These are phyloP conservation scores for Penicillium sp. DNA, from an alignment of 2,329 filamentous ascomycete species.

Conservation along the genomic window DNA sequence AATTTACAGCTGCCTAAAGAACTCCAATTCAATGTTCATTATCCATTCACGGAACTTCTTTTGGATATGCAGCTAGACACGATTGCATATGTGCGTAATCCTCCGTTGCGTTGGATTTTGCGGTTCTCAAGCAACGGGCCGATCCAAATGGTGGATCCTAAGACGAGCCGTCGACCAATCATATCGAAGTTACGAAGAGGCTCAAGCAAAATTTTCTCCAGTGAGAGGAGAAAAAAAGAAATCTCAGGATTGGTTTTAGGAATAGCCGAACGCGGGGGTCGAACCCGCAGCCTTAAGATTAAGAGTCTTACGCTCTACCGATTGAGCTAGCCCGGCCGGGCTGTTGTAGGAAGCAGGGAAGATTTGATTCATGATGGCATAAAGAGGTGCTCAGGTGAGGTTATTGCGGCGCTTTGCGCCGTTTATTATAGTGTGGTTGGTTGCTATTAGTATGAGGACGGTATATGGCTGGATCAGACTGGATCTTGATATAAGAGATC, in stretches of 20 bases:
- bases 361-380: constrained; percentile 10
- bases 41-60: too few relatives aligned
- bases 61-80: not conserved
- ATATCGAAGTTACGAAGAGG: not conserved
- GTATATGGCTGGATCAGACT: not conserved
- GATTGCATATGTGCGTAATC: not conserved
- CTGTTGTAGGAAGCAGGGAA: constrained; percentile 34
- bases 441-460: constrained; percentile 13
- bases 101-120: not conserved
- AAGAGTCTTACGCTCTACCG: constrained; percentile 50
- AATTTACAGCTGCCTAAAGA: not conserved
- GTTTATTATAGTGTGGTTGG: too few relatives aligned
- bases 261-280: constrained; percentile 43
- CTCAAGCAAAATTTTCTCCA: constrained; percentile 6
- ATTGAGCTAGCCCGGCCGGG: constrained; percentile 50
- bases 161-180: constrained; percentile 10
- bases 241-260: constrained; percentile 21
- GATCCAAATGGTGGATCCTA: constrained; percentile 10
- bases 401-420: too few relatives aligned
- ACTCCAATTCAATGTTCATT: not conserved
- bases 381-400: constrained; percentile 32
- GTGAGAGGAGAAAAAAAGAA: constrained; percentile 17
- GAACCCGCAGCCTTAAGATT: constrained; percentile 44
- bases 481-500: not conserved
- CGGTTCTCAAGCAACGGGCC: constrained; percentile 8